A percentile compares a stretch with the other conserved stretches of the same genome.
Evolutionary conservation across 2,329 filamentous ascomycete species (phyloP).

Genomic region (Arthrobotrys pseudoclavata): DNA sequence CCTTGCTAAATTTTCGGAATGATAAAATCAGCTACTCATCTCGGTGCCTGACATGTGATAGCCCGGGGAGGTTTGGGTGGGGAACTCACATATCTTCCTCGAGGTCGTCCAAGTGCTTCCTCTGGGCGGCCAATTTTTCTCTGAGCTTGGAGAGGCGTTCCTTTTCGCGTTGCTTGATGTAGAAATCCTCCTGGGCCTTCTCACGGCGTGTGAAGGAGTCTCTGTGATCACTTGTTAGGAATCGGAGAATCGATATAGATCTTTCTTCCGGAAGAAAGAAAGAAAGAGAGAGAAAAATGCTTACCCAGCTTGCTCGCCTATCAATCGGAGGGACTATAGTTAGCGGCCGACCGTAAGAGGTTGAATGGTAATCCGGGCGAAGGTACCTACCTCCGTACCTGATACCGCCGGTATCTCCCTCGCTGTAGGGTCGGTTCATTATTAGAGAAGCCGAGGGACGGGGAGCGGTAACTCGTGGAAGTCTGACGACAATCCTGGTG

Average conservation of each 20-base stretch:
- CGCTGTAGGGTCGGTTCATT: constrained; percentile 55
- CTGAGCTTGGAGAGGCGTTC: constrained; percentile 86
- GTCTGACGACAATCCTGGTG: constrained; percentile 50
- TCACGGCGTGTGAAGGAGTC: constrained; percentile 95
- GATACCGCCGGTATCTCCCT: constrained; percentile 47
- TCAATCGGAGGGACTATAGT: constrained; percentile 13
- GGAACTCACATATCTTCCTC: constrained; percentile 66
- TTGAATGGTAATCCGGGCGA: not conserved
- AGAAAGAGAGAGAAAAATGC: not conserved
- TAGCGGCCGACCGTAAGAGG: constrained; percentile 4
- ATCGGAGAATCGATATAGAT: constrained; percentile 5
- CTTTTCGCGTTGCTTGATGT: constrained; percentile 88
- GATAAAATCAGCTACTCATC: not conserved
- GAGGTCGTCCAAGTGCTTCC: constrained; percentile 85
- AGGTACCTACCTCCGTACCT: constrained; percentile 46
- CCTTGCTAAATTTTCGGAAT: constrained; percentile 34
- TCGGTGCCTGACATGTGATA: not conserved
- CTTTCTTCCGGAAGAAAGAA: not conserved
- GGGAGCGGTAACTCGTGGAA: constrained; percentile 41
- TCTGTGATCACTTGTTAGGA: constrained; percentile 68
- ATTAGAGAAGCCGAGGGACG: constrained; percentile 50
- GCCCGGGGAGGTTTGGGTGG: not conserved
- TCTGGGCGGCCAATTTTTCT: constrained; percentile 80
- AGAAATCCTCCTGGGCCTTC: constrained; percentile 84
- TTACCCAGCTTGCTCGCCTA: constrained; percentile 52